Evolutionary conservation across 352 stramenopile genomes (phyloP), one percentile per base, ranked within the genome.

Genomic region (Phytopythium kandeliae): DNA sequence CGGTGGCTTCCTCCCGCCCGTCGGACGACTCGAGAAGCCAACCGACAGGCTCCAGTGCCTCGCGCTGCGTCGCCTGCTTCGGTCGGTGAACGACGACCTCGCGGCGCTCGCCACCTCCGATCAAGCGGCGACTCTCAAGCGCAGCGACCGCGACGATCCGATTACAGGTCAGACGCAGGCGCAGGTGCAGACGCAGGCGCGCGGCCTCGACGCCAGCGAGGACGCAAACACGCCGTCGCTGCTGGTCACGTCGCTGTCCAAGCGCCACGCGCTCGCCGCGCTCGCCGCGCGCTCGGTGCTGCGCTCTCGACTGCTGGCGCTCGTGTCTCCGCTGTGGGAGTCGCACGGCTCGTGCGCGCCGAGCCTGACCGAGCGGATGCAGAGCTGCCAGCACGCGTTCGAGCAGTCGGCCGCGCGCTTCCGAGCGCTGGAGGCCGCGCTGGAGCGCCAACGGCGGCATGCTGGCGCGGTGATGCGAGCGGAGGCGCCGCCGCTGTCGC

Each of bases 11-110:
- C 54, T 89, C 12, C 78, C 78, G 1, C 75, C 78, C 6, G 54
- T 89, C 25, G 73, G 71, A 3, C 71, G 78, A 2, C 60, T 89
- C 9, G 78, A 89, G 31, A 51, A 50, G 19, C 21, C 28, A 25
- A 48, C 57, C 19, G 54, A 13, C 9, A 53, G 59, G 12, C 42
- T 86, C 19, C 68, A 73, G 0, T 86, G 74, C 48, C 10, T 66
- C 1, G 60, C 62, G 16, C 22, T 87, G 26, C 63, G 78, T 15
- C 53, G 65, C 2, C 60, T 53, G 12, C 53, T 89, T 12, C 60
- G 75, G 45, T 41, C 36, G 26, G 35, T 83, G 21, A 87, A 85
- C 57, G 71, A 85, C 17, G n/a, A 58, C 19, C 53, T 89, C 9
- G 51, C 70, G 17, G 12, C 19, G 28, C 34, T 13, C 46, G 37